These are phyloP conservation scores for Phylloporus sp. DNA, from an alignment of 768 basidiomycete genomes.

Conservation along the genomic window DNA sequence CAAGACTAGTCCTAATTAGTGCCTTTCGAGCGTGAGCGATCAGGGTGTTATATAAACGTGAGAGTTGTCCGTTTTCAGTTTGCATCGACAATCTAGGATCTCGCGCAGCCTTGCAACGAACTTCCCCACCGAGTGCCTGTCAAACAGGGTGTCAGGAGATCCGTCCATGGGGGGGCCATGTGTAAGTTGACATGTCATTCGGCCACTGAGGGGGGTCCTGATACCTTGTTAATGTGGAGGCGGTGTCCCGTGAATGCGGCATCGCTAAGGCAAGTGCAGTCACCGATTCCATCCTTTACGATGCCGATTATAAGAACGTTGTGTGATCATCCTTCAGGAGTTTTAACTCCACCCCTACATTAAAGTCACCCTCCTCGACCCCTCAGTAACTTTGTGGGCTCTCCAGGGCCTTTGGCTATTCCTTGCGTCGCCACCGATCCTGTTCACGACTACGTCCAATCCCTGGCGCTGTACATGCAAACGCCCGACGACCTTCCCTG, in stretches of 20 bases:
- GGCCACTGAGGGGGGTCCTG: slow-evolving; percentile 23
- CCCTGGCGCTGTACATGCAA: slow-evolving; percentile 31
- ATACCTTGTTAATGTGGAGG: slow-evolving; percentile 30
- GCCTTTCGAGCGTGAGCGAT: slow-evolving; percentile 26
- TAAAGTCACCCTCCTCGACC: slow-evolving; percentile 20
- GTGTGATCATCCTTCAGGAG: slow-evolving; percentile 34
- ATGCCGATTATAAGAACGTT: slow-evolving; percentile 35
- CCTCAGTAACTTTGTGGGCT: slow-evolving; percentile 11
- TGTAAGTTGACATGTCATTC: slow-evolving; percentile 35
- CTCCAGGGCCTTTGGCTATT: slow-evolving; percentile 14
- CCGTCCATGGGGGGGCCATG: slow-evolving; percentile 24
- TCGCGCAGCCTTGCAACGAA: slow-evolving; percentile 19
- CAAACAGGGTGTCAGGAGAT: slow-evolving; percentile 32
- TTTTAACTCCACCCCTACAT: slow-evolving; percentile 36
- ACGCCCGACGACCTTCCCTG: slow-evolving; percentile 73
- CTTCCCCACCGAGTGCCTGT: slow-evolving; percentile 25
- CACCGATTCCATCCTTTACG: slow-evolving; percentile 25
- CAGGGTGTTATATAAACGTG: slow-evolving; percentile 37
- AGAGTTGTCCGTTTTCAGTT: slow-evolving; percentile 22
- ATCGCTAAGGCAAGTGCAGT: slow-evolving; percentile 32
- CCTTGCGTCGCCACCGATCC: slow-evolving; percentile 9
- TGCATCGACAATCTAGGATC: slow-evolving; percentile 32
- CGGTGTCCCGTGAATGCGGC: slow-evolving; percentile 33
- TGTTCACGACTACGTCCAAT: slow-evolving; percentile 5
- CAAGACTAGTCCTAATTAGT: slow-evolving; percentile 24